Base-by-base conservation (phyloP, 1,284 basidiomycete genomes). In the Neonothopanus nambi region DNA sequence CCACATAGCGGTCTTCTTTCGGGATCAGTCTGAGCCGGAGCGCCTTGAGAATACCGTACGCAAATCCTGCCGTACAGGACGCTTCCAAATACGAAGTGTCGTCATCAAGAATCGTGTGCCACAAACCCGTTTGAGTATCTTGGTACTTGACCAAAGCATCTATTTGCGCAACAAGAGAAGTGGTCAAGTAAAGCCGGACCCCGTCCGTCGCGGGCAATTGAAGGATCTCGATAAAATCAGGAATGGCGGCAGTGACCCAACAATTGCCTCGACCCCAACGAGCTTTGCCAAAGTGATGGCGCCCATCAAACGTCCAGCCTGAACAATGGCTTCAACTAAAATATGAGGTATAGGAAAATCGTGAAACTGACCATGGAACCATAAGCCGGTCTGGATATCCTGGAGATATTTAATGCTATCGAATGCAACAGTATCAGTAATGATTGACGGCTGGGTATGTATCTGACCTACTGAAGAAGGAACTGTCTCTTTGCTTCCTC, bases 211-310 rank as follows among this genome's bases (percentile, higher is more conserved):
- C 58, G 2, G 72, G 70, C 12, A 76, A 68, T 13, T 71, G 62
- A 36, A 82, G 71, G 55, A 82, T 71, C 50, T 81, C 77, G 57
- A 85, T 77, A 66, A 87, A 82, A 59, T 84, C 76, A 0, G 82
- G 84, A 59, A 85, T 85, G 20, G 81, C 74, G 30, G 82, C 71
- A 0, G 83, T 85, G 53, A 83, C 76, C 79, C 83, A 87, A 65
- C 82, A 84, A 65, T 85, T 86, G 21, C 84, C 83, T 45, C 84
- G 69, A 3, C 80, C 84, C 84, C 83, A 85, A 33, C 75, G 72
- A 3, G 82, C 82, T 26, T 70, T 67, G 8, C 76, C 80, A 61
- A 84, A 85, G 56, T 78, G 74, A 62, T 79, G 75, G 35, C 76
- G 68, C 4, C 78, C 78, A 45, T 76, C 73, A 53, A 80, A 81